These are phyloP conservation scores for Penicillium daleae DNA, from an alignment of 495 filamentous ascomycete species.

Conservation along the genomic window DNA sequence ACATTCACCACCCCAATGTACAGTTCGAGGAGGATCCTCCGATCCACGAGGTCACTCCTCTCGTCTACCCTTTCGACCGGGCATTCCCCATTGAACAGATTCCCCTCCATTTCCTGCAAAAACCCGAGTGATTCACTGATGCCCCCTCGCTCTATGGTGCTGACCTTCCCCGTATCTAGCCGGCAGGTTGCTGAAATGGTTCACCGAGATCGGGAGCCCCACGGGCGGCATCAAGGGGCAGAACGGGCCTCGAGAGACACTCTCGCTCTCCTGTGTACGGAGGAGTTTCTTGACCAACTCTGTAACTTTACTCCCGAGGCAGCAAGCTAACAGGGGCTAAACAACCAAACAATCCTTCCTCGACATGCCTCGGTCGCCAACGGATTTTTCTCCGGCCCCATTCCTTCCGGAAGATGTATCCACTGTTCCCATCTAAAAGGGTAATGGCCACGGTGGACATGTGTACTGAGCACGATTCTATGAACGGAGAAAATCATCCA, in stretches of 20 bases:
- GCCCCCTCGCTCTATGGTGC: not conserved
- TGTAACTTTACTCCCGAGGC: not conserved
- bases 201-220: conserved; percentile 32
- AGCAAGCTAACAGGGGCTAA: not conserved
- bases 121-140: too few species aligned
- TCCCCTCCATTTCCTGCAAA: not conserved
- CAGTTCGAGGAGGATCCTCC: not conserved
- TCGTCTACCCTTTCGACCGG: not conserved
- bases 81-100: not conserved
- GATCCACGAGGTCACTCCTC: not conserved
- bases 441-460: not conserved
- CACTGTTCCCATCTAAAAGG: conserved; percentile 4
- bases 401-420: conserved; percentile 7
- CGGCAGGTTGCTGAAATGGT: conserved; percentile 26
- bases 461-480: not conserved
- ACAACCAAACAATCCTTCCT: not conserved
- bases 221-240: conserved; percentile 21
- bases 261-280: not conserved
- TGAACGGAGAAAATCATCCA: not conserved
- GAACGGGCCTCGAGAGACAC: conserved; percentile 9
- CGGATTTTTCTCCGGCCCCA: conserved; percentile 15
- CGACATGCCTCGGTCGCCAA: conserved; percentile 9
- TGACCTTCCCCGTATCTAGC: conserved; percentile 15
- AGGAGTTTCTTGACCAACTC: too few species aligned
- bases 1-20: not conserved